Conservation (phyloP, 371 early-diverging fungal species). For the Synchytrium microbalum region DNA sequence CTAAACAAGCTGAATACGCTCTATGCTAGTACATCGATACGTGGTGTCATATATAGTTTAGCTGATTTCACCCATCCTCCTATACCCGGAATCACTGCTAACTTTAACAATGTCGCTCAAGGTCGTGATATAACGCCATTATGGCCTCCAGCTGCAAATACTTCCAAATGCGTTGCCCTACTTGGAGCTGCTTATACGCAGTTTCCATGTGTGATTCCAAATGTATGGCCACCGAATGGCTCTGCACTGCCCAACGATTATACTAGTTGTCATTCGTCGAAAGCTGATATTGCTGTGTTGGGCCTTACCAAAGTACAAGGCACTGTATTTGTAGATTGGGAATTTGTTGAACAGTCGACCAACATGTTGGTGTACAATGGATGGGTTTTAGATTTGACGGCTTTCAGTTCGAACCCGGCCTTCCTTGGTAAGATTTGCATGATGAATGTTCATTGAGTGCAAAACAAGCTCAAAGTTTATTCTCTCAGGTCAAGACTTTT, state of each 20-base stretch:
- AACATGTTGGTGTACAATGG: background rate
- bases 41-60: background rate
- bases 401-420: background rate
- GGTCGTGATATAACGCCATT: background rate
- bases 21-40: background rate
- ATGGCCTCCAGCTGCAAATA: background rate
- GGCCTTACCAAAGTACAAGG: background rate
- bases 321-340: background rate
- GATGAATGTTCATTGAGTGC: background rate
- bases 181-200: background rate
- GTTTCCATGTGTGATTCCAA: background rate
- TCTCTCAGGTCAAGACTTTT: slow-evolving; percentile 5
- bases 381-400: background rate
- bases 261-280: background rate
- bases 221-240: background rate
- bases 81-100: background rate
- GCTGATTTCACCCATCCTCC: background rate
- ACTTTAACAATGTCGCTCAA: background rate
- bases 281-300: background rate
- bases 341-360: background rate
- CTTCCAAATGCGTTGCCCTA: background rate
- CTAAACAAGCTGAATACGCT: background rate
- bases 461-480: background rate
- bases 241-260: background rate
- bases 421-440: background rate